Evolutionary conservation across 352 stramenopile species (phyloP).

Genomic region (Phytopythium boreale): DNA sequence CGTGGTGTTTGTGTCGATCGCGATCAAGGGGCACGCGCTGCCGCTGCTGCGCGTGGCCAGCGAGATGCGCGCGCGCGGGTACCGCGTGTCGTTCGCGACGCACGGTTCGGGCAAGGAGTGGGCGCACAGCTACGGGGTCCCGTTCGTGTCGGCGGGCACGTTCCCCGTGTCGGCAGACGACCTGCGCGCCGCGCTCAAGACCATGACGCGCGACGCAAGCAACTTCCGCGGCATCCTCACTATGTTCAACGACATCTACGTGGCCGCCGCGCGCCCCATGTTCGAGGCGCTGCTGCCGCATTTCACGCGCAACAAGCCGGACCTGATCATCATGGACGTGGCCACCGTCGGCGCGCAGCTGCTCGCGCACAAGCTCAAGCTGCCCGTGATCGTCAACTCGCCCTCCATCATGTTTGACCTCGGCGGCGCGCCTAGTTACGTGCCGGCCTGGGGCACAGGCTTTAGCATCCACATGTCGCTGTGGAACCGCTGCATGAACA

Average conservation of each 20-base stretch:
- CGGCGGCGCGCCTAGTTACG: slow-evolving; percentile 62
- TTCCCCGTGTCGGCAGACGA: slow-evolving; percentile 79
- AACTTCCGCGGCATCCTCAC: slow-evolving; percentile 85
- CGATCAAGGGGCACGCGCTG: slow-evolving; percentile 75
- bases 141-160: slow-evolving; percentile 67
- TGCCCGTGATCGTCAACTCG: slow-evolving; percentile 84
- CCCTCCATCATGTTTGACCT: slow-evolving; percentile 86
- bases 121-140: slow-evolving; percentile 45
- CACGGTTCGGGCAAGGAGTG: slow-evolving; percentile 80
- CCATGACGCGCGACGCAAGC: slow-evolving; percentile 78
- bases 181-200: slow-evolving; percentile 62
- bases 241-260: slow-evolving; percentile 89
- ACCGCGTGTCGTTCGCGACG: slow-evolving; percentile 78
- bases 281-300: slow-evolving; percentile 67
- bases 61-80: slow-evolving; percentile 68
- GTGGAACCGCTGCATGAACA: slow-evolving; percentile 88
- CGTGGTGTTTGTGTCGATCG: slow-evolving; percentile 82
- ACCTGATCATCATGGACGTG: slow-evolving; percentile 81
- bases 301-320: slow-evolving; percentile 31
- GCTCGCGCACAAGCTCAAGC: slow-evolving; percentile 68
- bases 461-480: slow-evolving; percentile 83
- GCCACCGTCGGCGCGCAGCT: slow-evolving; percentile 77
- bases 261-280: slow-evolving; percentile 72
- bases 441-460: slow-evolving; percentile 82
- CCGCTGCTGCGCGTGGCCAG: slow-evolving; percentile 74